phyloP scores from a whole-genome alignment of 2,329 filamentous ascomycete genomes.

The Ceratocystis lukuohia region DNA sequence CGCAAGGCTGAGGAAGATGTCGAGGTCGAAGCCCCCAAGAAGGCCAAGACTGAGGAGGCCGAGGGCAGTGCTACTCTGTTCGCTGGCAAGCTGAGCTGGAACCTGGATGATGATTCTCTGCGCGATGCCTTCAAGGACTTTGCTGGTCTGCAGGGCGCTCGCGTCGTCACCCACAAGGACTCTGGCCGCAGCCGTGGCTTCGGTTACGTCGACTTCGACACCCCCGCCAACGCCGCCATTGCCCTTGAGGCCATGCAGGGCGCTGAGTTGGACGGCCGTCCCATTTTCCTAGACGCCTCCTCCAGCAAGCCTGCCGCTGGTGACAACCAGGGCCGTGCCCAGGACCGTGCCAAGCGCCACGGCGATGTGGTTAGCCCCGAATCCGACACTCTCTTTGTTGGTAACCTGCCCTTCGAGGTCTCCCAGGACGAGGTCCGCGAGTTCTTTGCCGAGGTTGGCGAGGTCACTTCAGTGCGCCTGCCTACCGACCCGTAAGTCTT shows the following conservation, averaged over 20 bases:
- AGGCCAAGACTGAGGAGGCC: constrained; percentile 49
- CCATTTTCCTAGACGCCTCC: constrained; percentile 54
- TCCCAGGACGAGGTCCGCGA: constrained; percentile 62
- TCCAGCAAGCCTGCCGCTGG: constrained; percentile 45
- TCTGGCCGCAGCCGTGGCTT: constrained; percentile 79
- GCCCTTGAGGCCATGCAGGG: constrained; percentile 65
- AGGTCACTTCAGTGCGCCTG: constrained; percentile 67
- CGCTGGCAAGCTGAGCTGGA: constrained; percentile 83
- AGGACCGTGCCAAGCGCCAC: constrained; percentile 52
- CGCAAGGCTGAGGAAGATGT: constrained; percentile 35
- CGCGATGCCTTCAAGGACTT: constrained; percentile 68
- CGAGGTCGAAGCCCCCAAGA: constrained; percentile 45
- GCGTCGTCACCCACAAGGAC: constrained; percentile 72
- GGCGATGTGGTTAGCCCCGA: constrained; percentile 70
- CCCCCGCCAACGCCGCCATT: constrained; percentile 51
- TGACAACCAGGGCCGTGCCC: constrained; percentile 42
- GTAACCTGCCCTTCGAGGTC: constrained; percentile 76
- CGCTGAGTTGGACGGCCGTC: constrained; percentile 58
- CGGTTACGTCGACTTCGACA: constrained; percentile 80
- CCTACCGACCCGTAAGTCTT: constrained; percentile 62
- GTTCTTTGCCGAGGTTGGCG: constrained; percentile 58
- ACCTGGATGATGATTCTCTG: constrained; percentile 71
- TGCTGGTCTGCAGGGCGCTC: constrained; percentile 56
- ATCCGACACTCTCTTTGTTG: constrained; percentile 79
- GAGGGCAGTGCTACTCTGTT: constrained; percentile 46